A percentile compares a stretch with the other conserved stretches of the same genome.
phyloP scores from a whole-genome alignment of 1,284 basidiomycete species.

The Calocybe gambosa region DNA sequence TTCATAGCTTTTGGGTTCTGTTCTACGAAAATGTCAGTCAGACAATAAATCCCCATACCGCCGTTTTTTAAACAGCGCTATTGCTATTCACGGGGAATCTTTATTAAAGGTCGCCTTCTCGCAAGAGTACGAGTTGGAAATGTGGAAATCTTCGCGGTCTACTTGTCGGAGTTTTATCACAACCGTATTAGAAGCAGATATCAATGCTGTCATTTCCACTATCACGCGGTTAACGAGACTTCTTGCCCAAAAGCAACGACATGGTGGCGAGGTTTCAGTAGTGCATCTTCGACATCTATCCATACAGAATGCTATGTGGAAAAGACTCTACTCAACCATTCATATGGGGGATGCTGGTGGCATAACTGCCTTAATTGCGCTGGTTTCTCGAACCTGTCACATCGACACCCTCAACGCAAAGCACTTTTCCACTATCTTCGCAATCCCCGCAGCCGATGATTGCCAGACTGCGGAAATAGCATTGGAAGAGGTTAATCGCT shows the following conservation, averaged over 20 bases:
- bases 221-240: slow-evolving; percentile 35
- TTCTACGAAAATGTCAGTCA: slow-evolving; percentile 27
- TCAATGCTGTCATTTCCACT: slow-evolving; percentile 32
- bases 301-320: slow-evolving; percentile 63
- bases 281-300: slow-evolving; percentile 20
- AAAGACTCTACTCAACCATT: slow-evolving; percentile 53
- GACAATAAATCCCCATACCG: slow-evolving; percentile 24
- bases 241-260: slow-evolving; percentile 24
- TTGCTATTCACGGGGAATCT: slow-evolving; percentile 53
- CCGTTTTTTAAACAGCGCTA: slow-evolving; percentile 31
- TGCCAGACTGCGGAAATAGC: slow-evolving; percentile 24
- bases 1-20: slow-evolving; percentile 25
- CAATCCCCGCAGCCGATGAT: slow-evolving; percentile 20
- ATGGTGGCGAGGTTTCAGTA: slow-evolving; percentile 1
- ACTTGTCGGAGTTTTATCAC: slow-evolving; percentile 42
- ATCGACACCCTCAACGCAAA: slow-evolving; percentile 54
- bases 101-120: slow-evolving; percentile 61
- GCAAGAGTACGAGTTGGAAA: slow-evolving; percentile 32
- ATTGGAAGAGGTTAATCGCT: slow-evolving; percentile 51
- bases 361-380: slow-evolving; percentile 48
- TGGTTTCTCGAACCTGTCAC: slow-evolving; percentile 57
- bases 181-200: slow-evolving; percentile 38
- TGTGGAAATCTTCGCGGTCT: slow-evolving; percentile 47
- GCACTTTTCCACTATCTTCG: slow-evolving; percentile 40
- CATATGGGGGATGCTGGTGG: slow-evolving; percentile 53